A percentile compares a stretch with the other conserved stretches of the same genome.
phyloP scores from a whole-genome alignment of 805 yeast species.

The Candida sanyiensis region DNA sequence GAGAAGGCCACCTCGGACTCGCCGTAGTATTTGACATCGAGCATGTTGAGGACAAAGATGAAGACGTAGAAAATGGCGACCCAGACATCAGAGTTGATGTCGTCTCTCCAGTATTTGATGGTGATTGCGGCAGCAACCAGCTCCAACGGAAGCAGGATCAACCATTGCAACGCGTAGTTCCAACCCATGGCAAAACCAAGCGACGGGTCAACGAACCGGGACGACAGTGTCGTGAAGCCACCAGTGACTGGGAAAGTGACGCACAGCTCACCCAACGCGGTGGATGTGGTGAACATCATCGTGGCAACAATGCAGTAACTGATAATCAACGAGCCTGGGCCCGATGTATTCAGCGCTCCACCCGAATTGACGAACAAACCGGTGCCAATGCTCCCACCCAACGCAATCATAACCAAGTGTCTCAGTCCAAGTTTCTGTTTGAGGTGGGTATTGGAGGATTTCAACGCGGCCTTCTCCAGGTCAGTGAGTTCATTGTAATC shows the following conservation, averaged over 20 bases:
- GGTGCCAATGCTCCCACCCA: constrained; percentile 71
- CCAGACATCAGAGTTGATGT: constrained; percentile 41
- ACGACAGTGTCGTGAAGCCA: constrained; percentile 44
- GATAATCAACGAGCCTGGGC: constrained; percentile 58
- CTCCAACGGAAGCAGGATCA: constrained; percentile 45
- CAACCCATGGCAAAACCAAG: constrained; percentile 60
- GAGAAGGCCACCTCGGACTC: constrained; percentile 51
- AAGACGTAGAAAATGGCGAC: constrained; percentile 44
- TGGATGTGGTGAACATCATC: constrained; percentile 54
- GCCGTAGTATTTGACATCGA: constrained; percentile 51
- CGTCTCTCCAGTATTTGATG: constrained; percentile 45
- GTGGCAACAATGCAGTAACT: constrained; percentile 49
- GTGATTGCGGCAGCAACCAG: constrained; percentile 49
- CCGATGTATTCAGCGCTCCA: constrained; percentile 48
- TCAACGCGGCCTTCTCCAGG: constrained; percentile 32
- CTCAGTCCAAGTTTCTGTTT: constrained; percentile 32
- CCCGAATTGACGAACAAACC: constrained; percentile 68
- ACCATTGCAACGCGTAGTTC: constrained; percentile 50
- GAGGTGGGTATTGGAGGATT: constrained; percentile 35
- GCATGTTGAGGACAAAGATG: constrained; percentile 42
- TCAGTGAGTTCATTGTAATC: constrained; percentile 28
- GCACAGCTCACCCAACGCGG: constrained; percentile 49
- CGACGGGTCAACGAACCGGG: constrained; percentile 50
- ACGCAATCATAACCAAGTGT: constrained; percentile 73
- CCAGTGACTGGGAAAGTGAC: constrained; percentile 51